Evolutionary conservation across 192 early-diverging fungal species (phyloP).

Genomic region (Gigaspora rosea): DNA sequence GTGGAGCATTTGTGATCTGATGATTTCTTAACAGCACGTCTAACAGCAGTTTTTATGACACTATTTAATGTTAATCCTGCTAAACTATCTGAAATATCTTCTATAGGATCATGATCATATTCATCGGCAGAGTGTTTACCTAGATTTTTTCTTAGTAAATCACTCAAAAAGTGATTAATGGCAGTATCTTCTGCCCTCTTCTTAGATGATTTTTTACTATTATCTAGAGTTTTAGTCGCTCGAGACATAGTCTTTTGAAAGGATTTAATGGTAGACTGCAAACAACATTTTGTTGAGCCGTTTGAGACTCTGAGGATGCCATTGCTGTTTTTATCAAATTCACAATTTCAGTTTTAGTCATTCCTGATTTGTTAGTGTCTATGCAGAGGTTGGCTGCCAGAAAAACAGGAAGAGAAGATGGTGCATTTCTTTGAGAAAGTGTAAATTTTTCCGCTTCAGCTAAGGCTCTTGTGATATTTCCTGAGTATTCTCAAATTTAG

Average conservation of each 20-base stretch:
- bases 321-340: neutral
- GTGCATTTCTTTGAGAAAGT: neutral
- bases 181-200: neutral
- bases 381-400: neutral
- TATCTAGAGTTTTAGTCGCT: too few species aligned
- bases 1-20: neutral
- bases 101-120: conserved; percentile 8
- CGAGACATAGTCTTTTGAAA: neutral
- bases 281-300: neutral
- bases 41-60: neutral
- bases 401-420: neutral
- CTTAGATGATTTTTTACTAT: neutral
- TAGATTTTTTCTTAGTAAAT: neutral
- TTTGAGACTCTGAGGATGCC: neutral
- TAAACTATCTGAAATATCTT: neutral
- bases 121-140: neutral
- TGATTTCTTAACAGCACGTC: neutral
- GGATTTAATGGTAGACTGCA: neutral
- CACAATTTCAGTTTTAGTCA: neutral
- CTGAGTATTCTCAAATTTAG: too few species aligned
- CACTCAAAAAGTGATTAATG: neutral
- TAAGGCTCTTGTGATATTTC: neutral
- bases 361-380: neutral
- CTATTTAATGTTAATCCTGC: neutral
- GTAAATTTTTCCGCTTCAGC: neutral